Percentiles rank a stretch among this genome's conserved stretches.
phyloP scores from a whole-genome alignment of 306 rosid genomes.

The Datisca glomerata region DNA sequence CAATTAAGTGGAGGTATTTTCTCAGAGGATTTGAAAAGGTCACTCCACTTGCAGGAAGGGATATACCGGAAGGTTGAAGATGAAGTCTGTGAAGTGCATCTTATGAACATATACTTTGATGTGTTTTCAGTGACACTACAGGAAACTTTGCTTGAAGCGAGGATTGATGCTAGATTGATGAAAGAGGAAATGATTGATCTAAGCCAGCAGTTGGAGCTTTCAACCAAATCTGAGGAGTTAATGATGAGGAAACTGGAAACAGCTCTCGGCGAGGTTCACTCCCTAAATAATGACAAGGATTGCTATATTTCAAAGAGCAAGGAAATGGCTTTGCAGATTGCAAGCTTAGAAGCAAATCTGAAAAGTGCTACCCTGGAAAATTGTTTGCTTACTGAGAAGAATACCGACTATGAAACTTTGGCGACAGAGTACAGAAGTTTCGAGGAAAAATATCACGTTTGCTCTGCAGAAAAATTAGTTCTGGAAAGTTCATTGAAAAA shows the following conservation, averaged over 20 bases:
- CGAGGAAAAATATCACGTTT: conserved; percentile 40
- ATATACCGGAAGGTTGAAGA: conserved; percentile 81
- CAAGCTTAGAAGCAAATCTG: conserved; percentile 45
- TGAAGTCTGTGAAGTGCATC: conserved; percentile 65
- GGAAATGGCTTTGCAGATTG: conserved; percentile 50
- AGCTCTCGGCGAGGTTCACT: conserved; percentile 51
- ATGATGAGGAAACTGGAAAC: conserved; percentile 54
- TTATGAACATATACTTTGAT: conserved; percentile 58
- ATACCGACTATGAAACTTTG: conserved; percentile 40
- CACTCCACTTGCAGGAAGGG: conserved; percentile 69
- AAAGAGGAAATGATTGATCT: conserved; percentile 48
- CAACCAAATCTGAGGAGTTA: conserved; percentile 63
- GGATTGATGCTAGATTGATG: conserved; percentile 36
- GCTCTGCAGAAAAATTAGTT: conserved; percentile 55
- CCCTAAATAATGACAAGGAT: conserved; percentile 48
- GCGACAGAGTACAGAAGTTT: conserved; percentile 40
- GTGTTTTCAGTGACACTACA: conserved; percentile 72
- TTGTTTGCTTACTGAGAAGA: conserved; percentile 39
- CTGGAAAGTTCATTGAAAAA: conserved; percentile 41
- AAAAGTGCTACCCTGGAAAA: conserved; percentile 37
- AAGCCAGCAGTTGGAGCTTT: conserved; percentile 50
- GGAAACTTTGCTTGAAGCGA: conserved; percentile 66
- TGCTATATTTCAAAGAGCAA: conserved; percentile 44
- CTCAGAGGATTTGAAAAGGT: conserved; percentile 56
- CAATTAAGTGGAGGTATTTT: conserved; percentile 40